Percentiles rank a stretch among this genome's conserved stretches.
These are phyloP conservation scores for Mycena rebaudengoi DNA, from an alignment of 768 basidiomycete genomes.

Conservation along the genomic window DNA sequence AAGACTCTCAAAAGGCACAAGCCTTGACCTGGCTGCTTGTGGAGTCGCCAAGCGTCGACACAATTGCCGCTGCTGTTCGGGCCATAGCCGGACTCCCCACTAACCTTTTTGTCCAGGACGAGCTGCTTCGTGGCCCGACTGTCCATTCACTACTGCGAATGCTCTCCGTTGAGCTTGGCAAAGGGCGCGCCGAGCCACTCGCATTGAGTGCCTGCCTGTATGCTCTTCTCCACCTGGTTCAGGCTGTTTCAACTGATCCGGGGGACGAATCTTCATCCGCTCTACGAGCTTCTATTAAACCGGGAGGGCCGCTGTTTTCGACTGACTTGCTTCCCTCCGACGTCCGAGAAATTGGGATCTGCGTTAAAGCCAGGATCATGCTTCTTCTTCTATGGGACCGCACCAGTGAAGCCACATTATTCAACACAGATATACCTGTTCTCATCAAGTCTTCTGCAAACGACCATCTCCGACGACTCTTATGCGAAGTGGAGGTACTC, in stretches of 20 bases:
- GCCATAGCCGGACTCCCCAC: not conserved
- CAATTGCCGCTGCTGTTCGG: not conserved
- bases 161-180: not conserved
- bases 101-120: not conserved
- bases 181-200: not conserved
- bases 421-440: not conserved
- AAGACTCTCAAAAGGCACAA: not conserved
- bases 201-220: not conserved
- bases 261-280: not conserved
- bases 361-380: not conserved
- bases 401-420: not conserved
- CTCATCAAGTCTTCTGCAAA: not conserved
- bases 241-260: not conserved
- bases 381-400: not conserved
- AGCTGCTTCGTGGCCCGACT: not conserved
- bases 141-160: not conserved
- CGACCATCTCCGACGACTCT: not conserved
- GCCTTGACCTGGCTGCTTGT: not conserved
- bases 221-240: not conserved
- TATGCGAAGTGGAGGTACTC: not conserved
- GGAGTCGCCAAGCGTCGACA: not conserved
- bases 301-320: not conserved
- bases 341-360: not conserved
- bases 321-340: not conserved
- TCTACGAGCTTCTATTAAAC: not conserved